Evolutionary conservation across 2,329 filamentous ascomycete species (phyloP).

Genomic region (Fusarium musae): DNA sequence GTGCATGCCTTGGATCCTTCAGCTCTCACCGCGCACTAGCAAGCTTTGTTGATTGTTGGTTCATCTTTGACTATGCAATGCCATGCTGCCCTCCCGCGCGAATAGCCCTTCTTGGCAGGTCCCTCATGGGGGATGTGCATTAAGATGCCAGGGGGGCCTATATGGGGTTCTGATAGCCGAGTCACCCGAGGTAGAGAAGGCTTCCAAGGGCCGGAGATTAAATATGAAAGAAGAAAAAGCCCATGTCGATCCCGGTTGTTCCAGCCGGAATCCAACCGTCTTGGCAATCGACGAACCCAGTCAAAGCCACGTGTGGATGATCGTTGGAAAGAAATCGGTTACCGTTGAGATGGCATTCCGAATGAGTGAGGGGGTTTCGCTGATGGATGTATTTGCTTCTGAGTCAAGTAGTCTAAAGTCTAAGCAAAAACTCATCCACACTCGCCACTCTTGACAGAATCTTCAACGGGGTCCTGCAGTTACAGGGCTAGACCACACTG

Average conservation of each 20-base stretch:
- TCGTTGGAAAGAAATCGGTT: background rate
- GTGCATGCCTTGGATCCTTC: background rate
- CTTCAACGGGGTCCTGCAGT: background rate
- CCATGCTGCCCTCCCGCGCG: background rate
- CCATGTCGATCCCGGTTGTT: background rate
- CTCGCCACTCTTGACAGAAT: background rate
- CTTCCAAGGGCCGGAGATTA: constrained; percentile 17
- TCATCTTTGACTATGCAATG: background rate
- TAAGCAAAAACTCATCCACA: background rate
- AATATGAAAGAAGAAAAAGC: background rate
- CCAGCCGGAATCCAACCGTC: background rate
- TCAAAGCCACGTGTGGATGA: constrained; percentile 1
- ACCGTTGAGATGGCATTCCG: background rate
- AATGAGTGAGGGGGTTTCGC: background rate
- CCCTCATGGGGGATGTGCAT: background rate
- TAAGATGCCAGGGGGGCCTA: background rate
- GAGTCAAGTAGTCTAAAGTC: background rate
- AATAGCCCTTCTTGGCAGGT: constrained; percentile 5
- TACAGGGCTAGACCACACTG: background rate
- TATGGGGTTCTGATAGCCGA: background rate
- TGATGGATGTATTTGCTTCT: background rate
- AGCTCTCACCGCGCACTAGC: constrained; percentile 2
- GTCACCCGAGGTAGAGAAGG: background rate
- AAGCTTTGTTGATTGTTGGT: background rate
- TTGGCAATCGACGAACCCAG: background rate